Conservation (phyloP, 2,329 filamentous ascomycete genomes). For the Dactylellina leptospora region DNA sequence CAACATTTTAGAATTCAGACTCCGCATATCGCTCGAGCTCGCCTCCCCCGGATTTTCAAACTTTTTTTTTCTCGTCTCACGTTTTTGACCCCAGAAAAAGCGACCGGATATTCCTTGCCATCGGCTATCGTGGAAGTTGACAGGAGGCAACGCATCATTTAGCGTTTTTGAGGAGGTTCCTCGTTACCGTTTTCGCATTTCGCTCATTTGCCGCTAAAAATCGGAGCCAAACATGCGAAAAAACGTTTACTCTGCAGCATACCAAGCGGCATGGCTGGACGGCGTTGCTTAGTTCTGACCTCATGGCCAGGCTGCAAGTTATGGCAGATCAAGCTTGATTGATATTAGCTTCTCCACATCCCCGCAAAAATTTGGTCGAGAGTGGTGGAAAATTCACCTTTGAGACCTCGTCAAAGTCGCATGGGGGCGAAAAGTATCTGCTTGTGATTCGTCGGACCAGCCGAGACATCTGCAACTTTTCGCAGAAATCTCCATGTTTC, state of each 20-base stretch:
- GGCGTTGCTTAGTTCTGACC: conserved; percentile 20
- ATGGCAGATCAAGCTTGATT: conserved; percentile 15
- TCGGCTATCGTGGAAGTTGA: conserved; percentile 37
- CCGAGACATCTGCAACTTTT: conserved; percentile 35
- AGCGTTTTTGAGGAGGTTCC: neutral
- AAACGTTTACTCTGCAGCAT: too few relatives aligned
- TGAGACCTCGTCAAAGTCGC: conserved; percentile 4
- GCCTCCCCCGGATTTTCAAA: conserved; percentile 34
- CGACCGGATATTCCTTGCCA: conserved; percentile 14
- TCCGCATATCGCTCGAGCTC: conserved; percentile 13
- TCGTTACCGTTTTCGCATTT: conserved; percentile 23
- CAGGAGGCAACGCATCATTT: conserved; percentile 38
- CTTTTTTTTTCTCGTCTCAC: conserved; percentile 11
- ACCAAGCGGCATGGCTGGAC: neutral
- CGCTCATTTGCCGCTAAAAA: conserved; percentile 35
- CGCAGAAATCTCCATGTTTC: conserved; percentile 27
- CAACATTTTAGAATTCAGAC: conserved; percentile 7
- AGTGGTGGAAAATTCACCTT: conserved; percentile 50
- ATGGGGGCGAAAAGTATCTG: conserved; percentile 1
- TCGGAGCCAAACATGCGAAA: neutral
- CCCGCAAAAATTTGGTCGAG: conserved; percentile 21
- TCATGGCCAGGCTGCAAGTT: conserved; percentile 23
- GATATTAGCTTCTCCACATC: conserved; percentile 24
- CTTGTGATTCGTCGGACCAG: conserved; percentile 40
- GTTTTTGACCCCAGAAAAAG: conserved; percentile 31